These are phyloP conservation scores for Salvia sclarea DNA, from an alignment of 305 asterid species.

Conservation along the genomic window DNA sequence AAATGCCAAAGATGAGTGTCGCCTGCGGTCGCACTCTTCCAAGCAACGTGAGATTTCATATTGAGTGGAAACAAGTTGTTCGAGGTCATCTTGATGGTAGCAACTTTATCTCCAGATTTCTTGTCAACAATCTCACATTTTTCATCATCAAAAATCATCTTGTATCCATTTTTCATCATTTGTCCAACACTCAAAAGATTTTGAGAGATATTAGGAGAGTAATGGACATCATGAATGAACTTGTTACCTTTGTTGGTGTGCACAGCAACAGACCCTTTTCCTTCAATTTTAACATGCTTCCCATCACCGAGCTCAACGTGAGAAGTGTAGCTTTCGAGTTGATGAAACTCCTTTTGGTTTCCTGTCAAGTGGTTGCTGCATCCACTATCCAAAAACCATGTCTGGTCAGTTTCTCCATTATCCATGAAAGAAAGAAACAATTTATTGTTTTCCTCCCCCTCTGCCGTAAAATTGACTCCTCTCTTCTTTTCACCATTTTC, in stretches of 20 bases:
- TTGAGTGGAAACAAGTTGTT: too few species aligned
- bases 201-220: not conserved
- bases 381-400: too few species aligned
- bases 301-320: constrained; percentile 21
- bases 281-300: not conserved
- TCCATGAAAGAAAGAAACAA: too few species aligned
- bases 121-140: too few species aligned
- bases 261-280: not conserved
- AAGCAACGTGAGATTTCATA: too few species aligned
- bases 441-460: not conserved
- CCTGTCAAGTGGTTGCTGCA: too few species aligned
- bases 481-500: not conserved
- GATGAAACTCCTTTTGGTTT: not conserved
- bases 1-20: too few species aligned
- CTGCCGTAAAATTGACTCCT: not conserved
- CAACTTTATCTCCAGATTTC: too few species aligned
- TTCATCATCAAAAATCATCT: too few species aligned
- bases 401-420: too few species aligned
- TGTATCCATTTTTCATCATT: not conserved
- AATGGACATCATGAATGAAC: constrained; percentile 16
- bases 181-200: constrained; percentile 4
- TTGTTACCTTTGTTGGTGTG: constrained; percentile 9
- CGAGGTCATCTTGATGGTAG: too few species aligned
- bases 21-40: too few species aligned
- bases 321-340: not conserved